Base-by-base conservation (phyloP, 345 rosid species). In the Pugionium dolabratum region DNA sequence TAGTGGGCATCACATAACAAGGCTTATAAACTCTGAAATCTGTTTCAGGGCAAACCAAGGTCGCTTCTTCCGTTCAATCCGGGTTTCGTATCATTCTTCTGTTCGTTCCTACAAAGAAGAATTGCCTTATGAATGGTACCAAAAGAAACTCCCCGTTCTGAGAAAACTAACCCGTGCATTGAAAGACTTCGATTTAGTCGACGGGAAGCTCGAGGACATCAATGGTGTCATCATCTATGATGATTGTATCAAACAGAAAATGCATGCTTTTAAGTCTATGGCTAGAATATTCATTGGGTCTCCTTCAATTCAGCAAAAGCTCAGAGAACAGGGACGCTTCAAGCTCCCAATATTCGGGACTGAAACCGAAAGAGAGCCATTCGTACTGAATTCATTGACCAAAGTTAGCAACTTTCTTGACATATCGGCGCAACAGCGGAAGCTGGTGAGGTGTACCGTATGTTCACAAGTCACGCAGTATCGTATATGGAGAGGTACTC, bases 381-480 rank as follows among this genome's bases (percentile, higher is more conserved):
- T 86, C 66, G 27, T 78, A 53, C 79, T 89, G 76, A 71, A 74
- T 74, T 79, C 93, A 4, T 75, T 92, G 57, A 80, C 89, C 6
- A 79, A 68, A 69, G 81, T 86, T 18, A 55, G 85, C 51, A 70
- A 82, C 71, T 67, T 78, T 58, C 88, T 85, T 37, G 76, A 81
- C 31, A 72, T 91, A 53, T 75, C 95, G 7, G 86, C 92, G 1
- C 98, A 86, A 50, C 90, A 85, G 39, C 71, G 85, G 83, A 85
- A 91, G 76, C 54, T 70, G 10, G 94, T 86, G 63, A 81, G 95
- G 9, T 33, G 59, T 43, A 37, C 77, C 0, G 73, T 92, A 6
- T 79, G 88, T 72, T 81, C 87, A 4, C 96, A 83, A 79, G 89
- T 92, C 18, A 87, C 96, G 4, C 83, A 78, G 67, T 75, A 81